Base-by-base conservation (phyloP, 345 rosid genomes). In the Euphorbia pulcherrima region DNA sequence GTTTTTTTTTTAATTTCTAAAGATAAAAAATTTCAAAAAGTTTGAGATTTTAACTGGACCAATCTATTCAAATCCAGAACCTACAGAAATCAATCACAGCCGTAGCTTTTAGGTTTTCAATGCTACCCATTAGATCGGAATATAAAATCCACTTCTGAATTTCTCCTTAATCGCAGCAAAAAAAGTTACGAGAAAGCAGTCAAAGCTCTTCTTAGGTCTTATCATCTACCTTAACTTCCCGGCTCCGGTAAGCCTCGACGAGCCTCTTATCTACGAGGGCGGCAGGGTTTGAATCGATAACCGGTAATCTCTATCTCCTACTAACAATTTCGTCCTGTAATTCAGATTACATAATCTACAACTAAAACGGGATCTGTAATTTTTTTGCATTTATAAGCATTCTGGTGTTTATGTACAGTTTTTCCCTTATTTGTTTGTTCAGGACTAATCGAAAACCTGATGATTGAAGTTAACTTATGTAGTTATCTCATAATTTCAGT, bases 51-150 rank as follows among this genome's bases (percentile, higher is more conserved):
- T n/a, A n/a, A n/a, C n/a, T n/a, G n/a, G n/a, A n/a, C n/a, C n/a
- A n/a, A n/a, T n/a, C n/a, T n/a, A n/a, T n/a, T n/a, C n/a, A n/a
- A n/a, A n/a, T n/a, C n/a, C n/a, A n/a, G n/a, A n/a, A n/a, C n/a
- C n/a, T n/a, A n/a, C n/a, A 48, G 4, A 50, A 52, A 52, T 52
- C 26, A 21, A 56, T 56, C 60, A 4, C 60, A 27, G 60, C 60
- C 60, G 8, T 56, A 29, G 35, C 17, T 28, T 56, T 56, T 56
- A 56, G 60, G 60, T 26, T 56, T 26, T 28, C 18, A 11, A 27
- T 56, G 0, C 28, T 12, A 28, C 35, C 60, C 60, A 56, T 56
- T 56, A 9, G 60, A 56, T 56, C 60, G 16, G 60, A 56, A n/a
- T 26, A 27, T 28, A 27, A 12, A 56, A 26, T 6, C 35, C 0